A percentile compares a stretch with the other conserved stretches of the same genome.
Evolutionary conservation across 2,329 filamentous ascomycete species (phyloP).

Genomic region (Stagonosporopsis vannaccii): DNA sequence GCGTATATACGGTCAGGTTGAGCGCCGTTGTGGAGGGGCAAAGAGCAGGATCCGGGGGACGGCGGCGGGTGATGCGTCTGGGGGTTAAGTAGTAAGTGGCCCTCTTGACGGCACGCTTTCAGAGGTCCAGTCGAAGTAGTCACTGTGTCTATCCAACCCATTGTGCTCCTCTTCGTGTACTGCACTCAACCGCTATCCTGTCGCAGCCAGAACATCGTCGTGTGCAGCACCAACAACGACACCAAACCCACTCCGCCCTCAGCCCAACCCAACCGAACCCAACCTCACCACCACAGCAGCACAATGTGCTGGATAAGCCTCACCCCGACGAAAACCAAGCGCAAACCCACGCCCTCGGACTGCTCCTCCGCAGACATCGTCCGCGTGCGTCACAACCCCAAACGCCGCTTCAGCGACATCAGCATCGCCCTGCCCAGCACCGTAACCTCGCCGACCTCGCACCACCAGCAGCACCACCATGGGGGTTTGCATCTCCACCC

Average conservation of each 20-base stretch:
- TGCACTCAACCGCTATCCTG: slow-evolving; percentile 23
- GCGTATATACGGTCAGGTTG: slow-evolving; percentile 25
- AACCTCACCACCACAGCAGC: too few species aligned
- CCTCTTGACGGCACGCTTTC: slow-evolving; percentile 19
- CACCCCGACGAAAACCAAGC: slow-evolving; percentile 33
- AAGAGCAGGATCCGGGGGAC: slow-evolving; percentile 16
- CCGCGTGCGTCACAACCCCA: slow-evolving; percentile 33
- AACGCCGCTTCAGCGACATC: slow-evolving; percentile 32
- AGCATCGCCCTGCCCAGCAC: slow-evolving; percentile 32
- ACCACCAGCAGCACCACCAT: slow-evolving; percentile 17
- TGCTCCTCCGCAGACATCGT: slow-evolving; percentile 34
- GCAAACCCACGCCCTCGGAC: slow-evolving; percentile 13
- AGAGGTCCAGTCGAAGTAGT: slow-evolving; percentile 31
- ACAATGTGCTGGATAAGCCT: slow-evolving; percentile 46
- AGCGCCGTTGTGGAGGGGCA: slow-evolving; percentile 22
- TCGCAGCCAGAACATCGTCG: slow-evolving; percentile 35
- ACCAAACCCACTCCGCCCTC: slow-evolving; percentile 29
- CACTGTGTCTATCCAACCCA: too few species aligned
- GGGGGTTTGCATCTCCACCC: slow-evolving; percentile 15
- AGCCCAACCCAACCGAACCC: slow-evolving; percentile 17
- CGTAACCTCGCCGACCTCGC: slow-evolving; percentile 5
- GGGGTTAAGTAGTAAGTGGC: slow-evolving; percentile 25
- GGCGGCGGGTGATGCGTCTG: slow-evolving; percentile 17
- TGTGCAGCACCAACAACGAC: slow-evolving; percentile 32
- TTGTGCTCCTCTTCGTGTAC: slow-evolving; percentile 32